Conservation (phyloP, 163 green algal genomes). For the Prototheca wickerhamii region DNA sequence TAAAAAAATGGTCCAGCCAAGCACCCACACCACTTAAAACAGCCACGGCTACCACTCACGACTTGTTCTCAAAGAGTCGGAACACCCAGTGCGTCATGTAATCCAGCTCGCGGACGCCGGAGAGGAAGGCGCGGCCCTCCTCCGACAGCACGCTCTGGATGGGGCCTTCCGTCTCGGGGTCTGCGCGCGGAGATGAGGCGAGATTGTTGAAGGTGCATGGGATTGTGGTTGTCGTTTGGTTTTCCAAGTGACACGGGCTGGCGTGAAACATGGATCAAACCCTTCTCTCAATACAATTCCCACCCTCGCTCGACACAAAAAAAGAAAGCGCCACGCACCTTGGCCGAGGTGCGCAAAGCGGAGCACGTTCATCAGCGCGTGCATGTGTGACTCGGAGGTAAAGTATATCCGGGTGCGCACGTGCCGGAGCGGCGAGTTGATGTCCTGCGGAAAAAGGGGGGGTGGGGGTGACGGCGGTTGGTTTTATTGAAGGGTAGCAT, state of each 20-base stretch:
- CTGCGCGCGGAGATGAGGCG: neutral
- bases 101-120: slow-evolving; percentile 71
- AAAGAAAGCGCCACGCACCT: neutral
- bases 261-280: no score
- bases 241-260: neutral
- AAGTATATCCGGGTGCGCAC: slow-evolving; percentile 98
- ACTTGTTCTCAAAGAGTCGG: slow-evolving; percentile 85
- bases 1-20: neutral
- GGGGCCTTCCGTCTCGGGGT: neutral
- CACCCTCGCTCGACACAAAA: neutral
- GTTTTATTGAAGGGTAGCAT: neutral
- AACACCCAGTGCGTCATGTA: slow-evolving; percentile 94
- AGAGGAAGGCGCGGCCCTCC: slow-evolving; percentile 28
- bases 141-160: neutral
- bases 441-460: slow-evolving; percentile 37
- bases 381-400: slow-evolving; percentile 94
- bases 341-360: slow-evolving; percentile 53
- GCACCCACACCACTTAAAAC: neutral
- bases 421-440: slow-evolving; percentile 90
- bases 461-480: neutral
- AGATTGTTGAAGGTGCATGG: no score
- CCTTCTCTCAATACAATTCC: no score
- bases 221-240: neutral
- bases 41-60: slow-evolving; percentile 17
- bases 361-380: slow-evolving; percentile 93